Evolutionary conservation across 805 yeast species (phyloP).

Genomic region (Groenewaldozyma tartarivorans): DNA sequence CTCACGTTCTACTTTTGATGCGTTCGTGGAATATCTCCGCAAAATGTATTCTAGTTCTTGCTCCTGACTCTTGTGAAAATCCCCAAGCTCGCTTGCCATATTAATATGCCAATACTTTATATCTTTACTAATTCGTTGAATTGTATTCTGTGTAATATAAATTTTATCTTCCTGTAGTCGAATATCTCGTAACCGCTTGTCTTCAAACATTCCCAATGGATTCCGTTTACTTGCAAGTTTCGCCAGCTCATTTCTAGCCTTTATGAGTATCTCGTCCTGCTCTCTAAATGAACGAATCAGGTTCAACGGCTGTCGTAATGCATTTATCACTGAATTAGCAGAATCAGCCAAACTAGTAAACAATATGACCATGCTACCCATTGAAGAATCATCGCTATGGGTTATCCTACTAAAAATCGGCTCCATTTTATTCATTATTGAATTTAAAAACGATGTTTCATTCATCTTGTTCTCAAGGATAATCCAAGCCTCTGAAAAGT

Average conservation of each 20-base stretch:
- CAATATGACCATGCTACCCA: slow-evolving; percentile 3
- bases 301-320: slow-evolving; percentile 22
- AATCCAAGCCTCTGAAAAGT: slow-evolving; percentile 13
- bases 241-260: slow-evolving; percentile 17
- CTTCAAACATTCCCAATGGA: slow-evolving; percentile 26
- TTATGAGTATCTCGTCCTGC: slow-evolving; percentile 16
- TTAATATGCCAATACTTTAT: slow-evolving; percentile 27
- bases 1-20: slow-evolving; percentile 18
- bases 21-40: slow-evolving; percentile 11
- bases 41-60: slow-evolving; percentile 22
- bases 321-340: slow-evolving; percentile 16
- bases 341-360: slow-evolving; percentile 5
- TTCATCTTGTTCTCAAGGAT: slow-evolving; percentile 10
- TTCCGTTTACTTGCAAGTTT: slow-evolving; percentile 17
- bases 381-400: slow-evolving; percentile 2
- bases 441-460: slow-evolving; percentile 9
- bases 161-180: slow-evolving; percentile 23
- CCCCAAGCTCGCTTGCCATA: slow-evolving; percentile 31
- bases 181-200: slow-evolving; percentile 25
- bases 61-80: slow-evolving; percentile 28
- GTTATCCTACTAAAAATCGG: slow-evolving; percentile 7
- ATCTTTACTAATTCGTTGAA: slow-evolving; percentile 23
- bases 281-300: slow-evolving; percentile 20
- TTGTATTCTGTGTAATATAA: slow-evolving; percentile 20
- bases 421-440: slow-evolving; percentile 2